Conservation (phyloP, 106 monocot genomes). For the Agapanthus africanus region DNA sequence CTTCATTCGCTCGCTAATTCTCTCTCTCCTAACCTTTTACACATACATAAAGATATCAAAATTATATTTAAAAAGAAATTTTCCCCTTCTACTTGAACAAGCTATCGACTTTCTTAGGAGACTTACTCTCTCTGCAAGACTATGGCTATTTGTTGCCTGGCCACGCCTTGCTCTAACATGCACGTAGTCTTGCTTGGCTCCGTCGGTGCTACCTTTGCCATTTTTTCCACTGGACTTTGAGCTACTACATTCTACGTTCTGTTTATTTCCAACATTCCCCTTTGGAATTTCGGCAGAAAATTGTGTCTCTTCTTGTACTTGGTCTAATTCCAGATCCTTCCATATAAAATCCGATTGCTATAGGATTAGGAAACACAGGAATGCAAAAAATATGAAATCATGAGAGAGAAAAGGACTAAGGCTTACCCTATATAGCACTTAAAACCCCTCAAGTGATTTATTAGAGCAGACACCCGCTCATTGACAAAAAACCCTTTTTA, state of each 20-base stretch:
- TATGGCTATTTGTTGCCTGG: conserved; percentile 28
- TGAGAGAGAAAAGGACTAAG: not conserved
- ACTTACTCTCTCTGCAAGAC: conserved; percentile 25
- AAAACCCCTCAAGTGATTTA: no score
- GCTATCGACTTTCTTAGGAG: not conserved
- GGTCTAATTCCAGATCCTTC: conserved; percentile 23
- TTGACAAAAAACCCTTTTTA: no score
- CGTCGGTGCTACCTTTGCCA: conserved; percentile 9
- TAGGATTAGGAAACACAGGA: conserved; percentile 6
- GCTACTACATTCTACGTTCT: conserved; percentile 17
- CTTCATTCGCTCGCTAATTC: conserved; percentile 70
- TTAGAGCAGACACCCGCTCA: no score
- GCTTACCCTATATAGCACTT: no score
- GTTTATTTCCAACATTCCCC: conserved; percentile 12
- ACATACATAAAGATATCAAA: not conserved
- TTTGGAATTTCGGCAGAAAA: conserved; percentile 16
- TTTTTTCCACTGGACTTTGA: conserved; percentile 1
- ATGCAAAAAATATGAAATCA: not conserved
- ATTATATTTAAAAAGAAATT: not conserved
- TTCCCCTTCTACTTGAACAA: no score
- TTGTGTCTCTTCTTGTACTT: conserved; percentile 12
- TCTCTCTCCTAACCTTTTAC: conserved; percentile 57
- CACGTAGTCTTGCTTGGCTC: conserved; percentile 11
- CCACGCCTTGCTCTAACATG: conserved; percentile 31
- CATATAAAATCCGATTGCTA: no score